Evolutionary conservation across 2,329 filamentous ascomycete species (phyloP).

Genomic region (Microsporum ferrugineum): DNA sequence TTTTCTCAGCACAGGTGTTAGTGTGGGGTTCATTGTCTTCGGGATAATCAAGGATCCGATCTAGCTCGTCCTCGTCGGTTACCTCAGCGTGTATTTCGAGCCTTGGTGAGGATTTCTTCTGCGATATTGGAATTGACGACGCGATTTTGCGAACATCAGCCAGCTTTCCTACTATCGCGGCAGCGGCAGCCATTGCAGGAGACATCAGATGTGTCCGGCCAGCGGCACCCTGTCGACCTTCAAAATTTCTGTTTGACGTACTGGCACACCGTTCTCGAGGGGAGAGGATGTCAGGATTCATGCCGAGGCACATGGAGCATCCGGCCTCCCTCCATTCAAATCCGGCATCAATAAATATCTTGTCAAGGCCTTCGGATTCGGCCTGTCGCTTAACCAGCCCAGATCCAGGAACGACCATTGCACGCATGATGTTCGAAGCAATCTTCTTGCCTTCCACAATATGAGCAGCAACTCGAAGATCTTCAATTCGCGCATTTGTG

Average conservation of each 20-base stretch:
- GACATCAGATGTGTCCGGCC: constrained; percentile 94
- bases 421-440: constrained; percentile 78
- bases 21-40: constrained; percentile 51
- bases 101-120: constrained; percentile 44
- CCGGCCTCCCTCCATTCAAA: constrained; percentile 98
- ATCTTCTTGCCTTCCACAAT: constrained; percentile 81
- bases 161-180: constrained; percentile 79
- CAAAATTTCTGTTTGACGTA: constrained; percentile 95
- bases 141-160: constrained; percentile 78
- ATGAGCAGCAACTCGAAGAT: constrained; percentile 74
- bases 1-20: constrained; percentile 43
- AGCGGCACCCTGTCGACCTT: constrained; percentile 84
- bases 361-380: constrained; percentile 82
- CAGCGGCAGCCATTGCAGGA: constrained; percentile 89
- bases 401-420: constrained; percentile 93
- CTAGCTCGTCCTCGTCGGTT: constrained; percentile 54
- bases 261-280: constrained; percentile 88
- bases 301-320: constrained; percentile 97
- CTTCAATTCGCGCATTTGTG: constrained; percentile 94
- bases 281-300: constrained; percentile 96
- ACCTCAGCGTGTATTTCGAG: constrained; percentile 49
- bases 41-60: constrained; percentile 50
- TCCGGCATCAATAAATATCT: constrained; percentile 80
- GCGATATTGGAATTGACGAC: constrained; percentile 34
- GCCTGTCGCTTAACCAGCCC: constrained; percentile 88